phyloP scores from a whole-genome alignment of 2,329 filamentous ascomycete species.

The Colletotrichum sojae region DNA sequence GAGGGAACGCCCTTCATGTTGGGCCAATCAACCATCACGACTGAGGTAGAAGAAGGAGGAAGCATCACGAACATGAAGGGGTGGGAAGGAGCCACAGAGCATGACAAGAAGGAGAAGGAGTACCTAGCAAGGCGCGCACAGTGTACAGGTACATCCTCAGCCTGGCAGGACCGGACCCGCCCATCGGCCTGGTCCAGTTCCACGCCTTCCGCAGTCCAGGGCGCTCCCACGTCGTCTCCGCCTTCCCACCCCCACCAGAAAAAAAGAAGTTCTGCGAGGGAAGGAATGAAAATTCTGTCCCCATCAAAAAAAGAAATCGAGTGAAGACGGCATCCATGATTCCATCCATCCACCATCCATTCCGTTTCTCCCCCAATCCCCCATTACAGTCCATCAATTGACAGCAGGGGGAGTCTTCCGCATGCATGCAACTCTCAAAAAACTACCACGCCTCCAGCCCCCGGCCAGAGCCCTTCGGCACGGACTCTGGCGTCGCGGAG shows the following conservation, averaged over 20 bases:
- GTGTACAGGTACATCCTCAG: not conserved
- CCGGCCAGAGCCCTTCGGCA: conserved; percentile 13
- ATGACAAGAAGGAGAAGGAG: conserved; percentile 2
- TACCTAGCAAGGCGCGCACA: not conserved
- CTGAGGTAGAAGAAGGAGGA: not conserved
- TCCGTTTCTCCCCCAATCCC: conserved; percentile 8
- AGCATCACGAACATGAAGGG: no score
- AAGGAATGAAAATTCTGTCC: conserved; percentile 7
- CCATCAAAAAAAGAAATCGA: conserved; percentile 20
- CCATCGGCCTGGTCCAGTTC: conserved; percentile 21
- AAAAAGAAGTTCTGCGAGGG: conserved; percentile 9
- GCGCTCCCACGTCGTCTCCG: not conserved
- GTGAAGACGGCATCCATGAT: not conserved
- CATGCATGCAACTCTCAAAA: no score
- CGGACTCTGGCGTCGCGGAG: conserved; percentile 25
- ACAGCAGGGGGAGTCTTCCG: no score
- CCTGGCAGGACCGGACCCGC: conserved; percentile 11
- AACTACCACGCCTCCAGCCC: not conserved
- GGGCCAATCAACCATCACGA: not conserved
- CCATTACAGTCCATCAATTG: conserved; percentile 1
- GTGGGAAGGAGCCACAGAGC: not conserved
- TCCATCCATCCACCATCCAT: not conserved
- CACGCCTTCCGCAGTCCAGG: no score
- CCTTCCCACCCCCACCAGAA: not conserved
- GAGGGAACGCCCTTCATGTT: not conserved